A percentile compares a stretch with the other conserved stretches of the same genome.
Evolutionary conservation across 805 yeast genomes (phyloP).

Genomic region (Saccharomycopsis sp.): DNA sequence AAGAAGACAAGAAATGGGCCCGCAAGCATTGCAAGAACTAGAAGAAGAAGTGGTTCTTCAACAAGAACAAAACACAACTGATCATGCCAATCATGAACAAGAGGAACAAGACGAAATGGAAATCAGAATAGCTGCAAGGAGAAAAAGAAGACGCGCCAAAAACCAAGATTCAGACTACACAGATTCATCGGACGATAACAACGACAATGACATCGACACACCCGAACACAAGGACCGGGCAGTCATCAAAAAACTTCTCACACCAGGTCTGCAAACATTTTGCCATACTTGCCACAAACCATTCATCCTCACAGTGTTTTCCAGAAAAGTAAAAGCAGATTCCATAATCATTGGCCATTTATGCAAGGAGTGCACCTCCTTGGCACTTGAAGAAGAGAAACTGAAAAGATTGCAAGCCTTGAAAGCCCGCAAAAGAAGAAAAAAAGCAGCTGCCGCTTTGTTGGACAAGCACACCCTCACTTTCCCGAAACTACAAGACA

Average conservation of each 20-base stretch:
- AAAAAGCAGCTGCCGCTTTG: conserved; percentile 75
- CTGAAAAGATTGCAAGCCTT: conserved; percentile 42
- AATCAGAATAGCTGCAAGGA: conserved; percentile 34
- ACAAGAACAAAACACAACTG: conserved; percentile 11
- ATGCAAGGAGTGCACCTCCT: conserved; percentile 53
- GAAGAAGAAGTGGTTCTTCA: conserved; percentile 22
- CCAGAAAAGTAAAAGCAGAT: conserved; percentile 25
- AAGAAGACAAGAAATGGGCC: conserved; percentile 29
- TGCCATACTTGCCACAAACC: conserved; percentile 45
- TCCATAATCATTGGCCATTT: conserved; percentile 48
- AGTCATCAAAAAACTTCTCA: conserved; percentile 54
- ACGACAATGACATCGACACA: conserved; percentile 27
- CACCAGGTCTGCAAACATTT: conserved; percentile 47
- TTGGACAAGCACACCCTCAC: conserved; percentile 58
- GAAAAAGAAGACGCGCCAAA: conserved; percentile 33
- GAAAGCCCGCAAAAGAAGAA: conserved; percentile 63
- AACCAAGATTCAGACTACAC: conserved; percentile 26
- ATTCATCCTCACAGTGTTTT: conserved; percentile 13
- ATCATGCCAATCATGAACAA: conserved; percentile 7
- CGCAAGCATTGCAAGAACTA: conserved; percentile 23
- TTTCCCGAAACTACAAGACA: conserved; percentile 69
- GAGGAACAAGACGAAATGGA: conserved; percentile 22
- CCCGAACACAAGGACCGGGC: conserved; percentile 24
- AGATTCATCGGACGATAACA: conserved; percentile 32
- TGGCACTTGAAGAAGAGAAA: conserved; percentile 34